These are phyloP conservation scores for Ganoderma lucidum DNA, from an alignment of 1,284 basidiomycete genomes.

Conservation along the genomic window DNA sequence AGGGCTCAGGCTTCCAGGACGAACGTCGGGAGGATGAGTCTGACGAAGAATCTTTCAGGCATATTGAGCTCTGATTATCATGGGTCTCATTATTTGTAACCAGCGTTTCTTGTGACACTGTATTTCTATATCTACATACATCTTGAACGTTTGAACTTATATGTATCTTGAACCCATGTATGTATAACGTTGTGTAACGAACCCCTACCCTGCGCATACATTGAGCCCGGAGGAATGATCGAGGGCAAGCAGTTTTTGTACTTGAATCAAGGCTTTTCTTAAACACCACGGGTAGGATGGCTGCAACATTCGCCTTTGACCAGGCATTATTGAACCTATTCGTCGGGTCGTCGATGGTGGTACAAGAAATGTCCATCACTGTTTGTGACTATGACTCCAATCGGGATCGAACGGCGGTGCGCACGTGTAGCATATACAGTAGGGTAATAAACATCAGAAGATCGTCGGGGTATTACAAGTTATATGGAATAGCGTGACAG, in stretches of 20 bases:
- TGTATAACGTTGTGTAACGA: background rate
- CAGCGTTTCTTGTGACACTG: background rate
- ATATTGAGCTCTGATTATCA: conserved; percentile 68
- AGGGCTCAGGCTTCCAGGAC: conserved; percentile 44
- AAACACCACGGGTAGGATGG: too few species aligned
- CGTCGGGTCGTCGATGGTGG: too few species aligned
- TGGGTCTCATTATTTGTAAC: background rate
- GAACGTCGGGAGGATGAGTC: conserved; percentile 52
- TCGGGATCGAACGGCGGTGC: too few species aligned
- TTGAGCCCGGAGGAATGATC: conserved; percentile 34
- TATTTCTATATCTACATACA: background rate
- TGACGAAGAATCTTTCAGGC: conserved; percentile 57
- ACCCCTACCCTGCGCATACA: background rate
- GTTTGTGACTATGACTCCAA: too few species aligned
- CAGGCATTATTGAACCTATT: too few species aligned
- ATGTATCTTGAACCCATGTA: background rate
- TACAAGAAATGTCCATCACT: too few species aligned
- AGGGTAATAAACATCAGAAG: background rate
- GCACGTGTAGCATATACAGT: background rate
- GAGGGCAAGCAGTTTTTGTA: conserved; percentile 44
- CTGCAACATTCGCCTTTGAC: too few species aligned
- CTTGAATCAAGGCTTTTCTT: too few species aligned
- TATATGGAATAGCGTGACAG: background rate
- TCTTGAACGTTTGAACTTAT: background rate
- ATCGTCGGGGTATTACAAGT: background rate